Evolutionary conservation across 164 flowering plant genomes (phyloP), one percentile per base, ranked within the genome.

Genomic region (Tetracentron sinense): DNA sequence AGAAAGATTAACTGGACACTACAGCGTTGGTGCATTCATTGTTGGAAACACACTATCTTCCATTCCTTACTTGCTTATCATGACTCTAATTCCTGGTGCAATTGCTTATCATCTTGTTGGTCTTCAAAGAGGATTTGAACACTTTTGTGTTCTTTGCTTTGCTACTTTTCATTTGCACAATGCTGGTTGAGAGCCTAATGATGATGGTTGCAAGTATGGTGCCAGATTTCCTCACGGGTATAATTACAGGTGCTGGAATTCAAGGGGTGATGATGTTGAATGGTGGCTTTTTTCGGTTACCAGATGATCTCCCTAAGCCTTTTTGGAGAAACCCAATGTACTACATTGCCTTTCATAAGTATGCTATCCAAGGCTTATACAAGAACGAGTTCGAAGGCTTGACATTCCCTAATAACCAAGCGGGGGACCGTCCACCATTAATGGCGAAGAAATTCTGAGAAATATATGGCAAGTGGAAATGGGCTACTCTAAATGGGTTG

Each of bases 131-230:
- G 77, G 78, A n/a, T 22, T 42, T 23, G 67, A 58, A 7, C 78
- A 77, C 56, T 84, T n/a, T 76, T 51, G 11, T 56, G 4, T 84
- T 67, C 79, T 84, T 80, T 51, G 69, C 57, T 1, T 52, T 77
- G 7, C 31, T 69, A 0, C 71, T 83, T 0, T 76, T 82, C 42
- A 56, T 44, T 0, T 70, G 82, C 60, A 73, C 72, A 74, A 61
- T 73, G 71, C 20, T 86, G 63, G 86, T 82, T 0, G 89, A 86
- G 71, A 79, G 92, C 82, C 62, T 82, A 23, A 84, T 82, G 89
- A 82, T 84, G 87, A 56, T 73, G 6, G 82, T 86, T 0, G 89
- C 89, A 14, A 77, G 81, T 42, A 19, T 86, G 11, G 86, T 86
- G 20, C 92, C 92, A 0, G 63, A 82, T 52, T 86, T 74, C 56